A percentile compares a stretch with the other conserved stretches of the same genome.
phyloP scores from a whole-genome alignment of 306 rosid species.

The Dicorynia guianensis region DNA sequence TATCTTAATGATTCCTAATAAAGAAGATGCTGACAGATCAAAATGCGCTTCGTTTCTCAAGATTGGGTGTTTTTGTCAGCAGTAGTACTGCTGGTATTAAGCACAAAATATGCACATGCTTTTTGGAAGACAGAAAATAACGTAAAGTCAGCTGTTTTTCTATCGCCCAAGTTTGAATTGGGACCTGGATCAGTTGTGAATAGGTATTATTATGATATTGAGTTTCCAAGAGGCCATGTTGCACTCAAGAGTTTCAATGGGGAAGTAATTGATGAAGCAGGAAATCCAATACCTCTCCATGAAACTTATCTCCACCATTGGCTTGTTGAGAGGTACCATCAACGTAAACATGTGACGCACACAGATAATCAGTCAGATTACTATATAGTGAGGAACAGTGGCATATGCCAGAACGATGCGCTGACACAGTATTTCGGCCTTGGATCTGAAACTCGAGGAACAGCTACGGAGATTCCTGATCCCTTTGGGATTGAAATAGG shows the following conservation, averaged over 20 bases:
- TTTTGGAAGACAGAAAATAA: too few relatives aligned
- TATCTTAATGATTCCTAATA: neutral
- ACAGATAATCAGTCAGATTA: neutral
- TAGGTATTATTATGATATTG: neutral
- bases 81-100: neutral
- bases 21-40: neutral
- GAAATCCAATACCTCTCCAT: neutral
- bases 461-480: neutral
- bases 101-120: neutral
- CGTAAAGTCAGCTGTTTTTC: neutral
- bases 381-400: neutral
- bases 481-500: conserved; percentile 5
- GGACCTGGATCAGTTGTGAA: neutral
- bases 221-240: conserved; percentile 12
- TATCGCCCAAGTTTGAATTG: neutral
- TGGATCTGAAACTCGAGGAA: neutral
- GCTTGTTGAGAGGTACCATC: neutral
- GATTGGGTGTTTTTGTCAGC: neutral
- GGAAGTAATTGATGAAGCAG: conserved; percentile 3
- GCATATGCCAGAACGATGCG: neutral
- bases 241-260: neutral
- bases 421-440: neutral
- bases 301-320: conserved; percentile 9
- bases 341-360: neutral
- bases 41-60: neutral